Conservation (phyloP, 148 eudicot species). For the Rhododendron simsii region DNA sequence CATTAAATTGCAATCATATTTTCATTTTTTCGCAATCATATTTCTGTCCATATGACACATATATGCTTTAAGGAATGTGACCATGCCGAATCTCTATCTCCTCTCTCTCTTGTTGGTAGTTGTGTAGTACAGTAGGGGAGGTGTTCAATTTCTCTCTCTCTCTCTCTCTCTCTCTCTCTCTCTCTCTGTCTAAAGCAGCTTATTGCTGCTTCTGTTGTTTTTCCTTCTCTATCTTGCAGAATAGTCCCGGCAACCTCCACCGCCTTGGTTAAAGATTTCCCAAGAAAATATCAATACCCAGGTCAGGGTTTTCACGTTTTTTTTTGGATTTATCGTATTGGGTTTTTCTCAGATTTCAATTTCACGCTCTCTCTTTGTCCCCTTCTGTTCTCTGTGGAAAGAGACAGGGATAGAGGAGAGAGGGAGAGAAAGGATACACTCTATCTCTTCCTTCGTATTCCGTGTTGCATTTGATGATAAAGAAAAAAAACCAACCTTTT, state of each 20-base stretch:
- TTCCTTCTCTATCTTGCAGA: conserved; percentile 2
- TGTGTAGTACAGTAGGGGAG: not conserved
- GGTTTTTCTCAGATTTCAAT: conserved; percentile 34
- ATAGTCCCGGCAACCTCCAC: conserved; percentile 24
- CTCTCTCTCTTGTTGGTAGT: not conserved
- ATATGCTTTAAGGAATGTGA: not conserved
- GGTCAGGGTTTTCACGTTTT: conserved; percentile 44
- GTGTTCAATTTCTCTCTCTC: not conserved
- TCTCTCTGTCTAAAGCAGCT: conserved; percentile 2
- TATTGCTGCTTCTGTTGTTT: not conserved
- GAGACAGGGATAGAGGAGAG: not conserved
- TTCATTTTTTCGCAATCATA: not conserved
- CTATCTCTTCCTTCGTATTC: conserved; percentile 16
- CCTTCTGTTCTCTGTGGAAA: conserved; percentile 13
- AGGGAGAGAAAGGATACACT: conserved; percentile 2
- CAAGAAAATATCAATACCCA: conserved; percentile 32
- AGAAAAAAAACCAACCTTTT: conserved; percentile 14
- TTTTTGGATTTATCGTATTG: conserved; percentile 12
- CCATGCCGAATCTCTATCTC: not conserved
- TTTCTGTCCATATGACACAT: not conserved
- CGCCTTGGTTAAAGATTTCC: conserved; percentile 35
- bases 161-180: not conserved
- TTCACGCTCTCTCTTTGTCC: conserved; percentile 21
- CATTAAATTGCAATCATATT: not conserved
- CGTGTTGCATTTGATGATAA: conserved; percentile 16